These are phyloP conservation scores for Kwoniella mangroviensis DNA, from an alignment of 768 basidiomycete species.

Conservation along the genomic window DNA sequence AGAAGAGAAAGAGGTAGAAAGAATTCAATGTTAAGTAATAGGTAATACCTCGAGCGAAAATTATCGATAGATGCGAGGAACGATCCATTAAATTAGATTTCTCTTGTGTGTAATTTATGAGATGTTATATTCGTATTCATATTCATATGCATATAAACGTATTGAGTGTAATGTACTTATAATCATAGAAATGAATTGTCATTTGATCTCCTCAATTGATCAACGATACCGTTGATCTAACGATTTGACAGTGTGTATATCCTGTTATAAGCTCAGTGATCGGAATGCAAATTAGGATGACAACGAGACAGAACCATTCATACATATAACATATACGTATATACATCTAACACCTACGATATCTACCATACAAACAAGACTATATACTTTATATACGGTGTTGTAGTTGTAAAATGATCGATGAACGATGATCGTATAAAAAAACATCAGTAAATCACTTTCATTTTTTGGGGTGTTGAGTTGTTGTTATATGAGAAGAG, in stretches of 20 bases:
- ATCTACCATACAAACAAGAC: too few species aligned
- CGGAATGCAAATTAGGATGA: too few species aligned
- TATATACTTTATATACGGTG: too few species aligned
- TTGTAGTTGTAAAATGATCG: background rate
- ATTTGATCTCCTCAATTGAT: too few species aligned
- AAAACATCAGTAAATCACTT: conserved; percentile 1
- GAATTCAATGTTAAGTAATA: conserved; percentile 21
- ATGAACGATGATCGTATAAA: background rate
- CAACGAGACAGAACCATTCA: too few species aligned
- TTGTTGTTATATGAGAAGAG: background rate
- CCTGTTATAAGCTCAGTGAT: too few species aligned
- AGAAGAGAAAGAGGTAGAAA: conserved; percentile 20
- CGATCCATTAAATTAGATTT: background rate
- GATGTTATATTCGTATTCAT: background rate
- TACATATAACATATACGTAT: too few species aligned
- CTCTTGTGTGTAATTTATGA: background rate
- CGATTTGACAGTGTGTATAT: too few species aligned
- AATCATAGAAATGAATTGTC: too few species aligned
- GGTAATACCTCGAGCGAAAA: background rate
- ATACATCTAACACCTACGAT: too few species aligned
- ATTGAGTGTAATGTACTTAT: too few species aligned
- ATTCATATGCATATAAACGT: background rate
- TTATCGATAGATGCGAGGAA: background rate
- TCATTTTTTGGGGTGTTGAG: background rate
- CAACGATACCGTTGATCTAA: too few species aligned